Evolutionary conservation across 768 basidiomycete genomes (phyloP).

Genomic region (Gloeopeniophorella convolvens): DNA sequence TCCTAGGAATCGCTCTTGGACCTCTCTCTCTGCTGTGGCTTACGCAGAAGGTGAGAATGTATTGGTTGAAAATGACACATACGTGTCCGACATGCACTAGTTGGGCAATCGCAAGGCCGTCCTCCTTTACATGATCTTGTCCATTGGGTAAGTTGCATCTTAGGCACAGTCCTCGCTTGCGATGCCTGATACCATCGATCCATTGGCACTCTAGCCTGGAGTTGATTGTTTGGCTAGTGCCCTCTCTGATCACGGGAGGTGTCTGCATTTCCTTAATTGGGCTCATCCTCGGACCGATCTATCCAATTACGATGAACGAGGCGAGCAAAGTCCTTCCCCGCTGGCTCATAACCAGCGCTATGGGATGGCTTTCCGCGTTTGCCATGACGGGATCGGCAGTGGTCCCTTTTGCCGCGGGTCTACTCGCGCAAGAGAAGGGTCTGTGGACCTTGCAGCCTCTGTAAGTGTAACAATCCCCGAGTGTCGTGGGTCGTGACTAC

Average conservation of each 20-base stretch:
- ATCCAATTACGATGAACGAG: conserved; percentile 39
- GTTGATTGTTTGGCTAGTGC: conserved; percentile 62
- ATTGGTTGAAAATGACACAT: background rate
- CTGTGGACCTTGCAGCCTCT: conserved; percentile 19
- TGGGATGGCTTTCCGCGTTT: conserved; percentile 19
- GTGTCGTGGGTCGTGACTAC: conserved; percentile 19
- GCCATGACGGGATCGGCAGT: conserved; percentile 17
- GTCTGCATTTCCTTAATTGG: conserved; percentile 61
- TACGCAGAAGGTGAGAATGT: background rate
- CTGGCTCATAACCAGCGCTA: conserved; percentile 1
- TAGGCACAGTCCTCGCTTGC: background rate
- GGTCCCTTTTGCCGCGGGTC: conserved; percentile 18
- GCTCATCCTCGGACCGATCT: conserved; percentile 68
- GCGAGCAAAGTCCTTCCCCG: conserved; percentile 14
- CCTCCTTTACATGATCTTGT: background rate
- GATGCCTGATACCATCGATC: too few relatives aligned
- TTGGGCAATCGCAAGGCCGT: conserved; percentile 4
- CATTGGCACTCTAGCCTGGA: conserved; percentile 41
- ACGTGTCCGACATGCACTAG: background rate
- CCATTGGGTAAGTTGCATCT: background rate
- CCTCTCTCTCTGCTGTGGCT: background rate
- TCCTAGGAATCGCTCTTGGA: conserved; percentile 5
- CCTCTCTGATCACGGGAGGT: conserved; percentile 57
- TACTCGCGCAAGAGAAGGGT: conserved; percentile 13
- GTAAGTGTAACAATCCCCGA: too few relatives aligned